Evolutionary conservation across 768 basidiomycete species (phyloP), one percentile per base, ranked within the genome.

Genomic region (Tulasnella sp.): DNA sequence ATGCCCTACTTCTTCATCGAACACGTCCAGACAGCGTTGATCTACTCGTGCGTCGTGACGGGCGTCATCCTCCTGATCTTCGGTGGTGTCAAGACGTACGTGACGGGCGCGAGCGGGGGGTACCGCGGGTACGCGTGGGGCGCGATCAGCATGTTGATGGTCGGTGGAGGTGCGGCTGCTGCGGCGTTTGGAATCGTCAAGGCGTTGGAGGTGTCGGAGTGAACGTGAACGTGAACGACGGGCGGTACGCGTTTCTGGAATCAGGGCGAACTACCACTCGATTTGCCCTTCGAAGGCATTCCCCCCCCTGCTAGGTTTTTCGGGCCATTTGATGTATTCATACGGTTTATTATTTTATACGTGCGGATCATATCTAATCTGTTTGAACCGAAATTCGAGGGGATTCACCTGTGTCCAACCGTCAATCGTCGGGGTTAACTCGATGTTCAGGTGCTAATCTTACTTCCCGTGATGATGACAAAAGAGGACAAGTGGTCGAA

Each of bases 1-100:
- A 76, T 95, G 11, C 94, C 94, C 11, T 96, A 97, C 81, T 95
- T 98, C 82, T 94, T 94, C 83, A 86, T 95, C 75, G 79, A 87
- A 3, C 80, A 80, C 14, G 94, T 94, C 9, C 84, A 88, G 40
- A 79, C 74, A 39, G 83, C 80, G 7, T 78, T 84, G 35, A 79
- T 80, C 73, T 77, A 79, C 72, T 83, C 82, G 17, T 75, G 74
- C 74, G 44, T 93, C 74, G 79, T 97, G 70, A 99, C 96, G 5
- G 92, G 92, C 3, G 76, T 93, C 71, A 86, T 96, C 14, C 84
- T 99, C 12, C 85, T 99, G 75, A 78, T 95, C 69, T 99, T 98
- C 78, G 96, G 96, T 59, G 90, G 87, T 1, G 87, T 95, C 78
- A 98, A 98, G 79, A 88, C 95, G 0, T 89, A 89, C 72, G 84